Evolutionary conservation across 176 grass and related monocot species (phyloP), one percentile per base, ranked within the genome.

Genomic region (Elymus sibiricus): DNA sequence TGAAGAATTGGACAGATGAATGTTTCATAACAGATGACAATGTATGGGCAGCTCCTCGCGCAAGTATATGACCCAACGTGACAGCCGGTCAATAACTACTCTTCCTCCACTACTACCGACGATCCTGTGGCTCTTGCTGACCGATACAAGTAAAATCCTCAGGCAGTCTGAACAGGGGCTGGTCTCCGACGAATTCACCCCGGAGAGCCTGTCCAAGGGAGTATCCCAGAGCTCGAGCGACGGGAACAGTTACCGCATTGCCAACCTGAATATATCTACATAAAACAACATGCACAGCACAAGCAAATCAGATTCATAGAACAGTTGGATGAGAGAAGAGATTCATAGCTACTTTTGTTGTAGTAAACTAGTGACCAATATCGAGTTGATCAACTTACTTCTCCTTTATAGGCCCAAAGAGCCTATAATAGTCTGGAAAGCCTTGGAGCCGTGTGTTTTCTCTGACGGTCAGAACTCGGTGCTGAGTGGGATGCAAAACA

Each of bases 361-460:
- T 4, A 4, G 42, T 44, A 44, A 10, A 13, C 11, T 1, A 44
- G 42, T 13, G 11, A 3, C 2, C 42, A 13, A 6, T 6, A 21
- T 32, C 16, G 3, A 29, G 17, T 76, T 76, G 22, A 42, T 9
- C 4, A 21, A 84, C 63, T 80, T 87, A 94, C 95, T 87, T 74
- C 44, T 94, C 63, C 31, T 94, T 97, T 34, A 89, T 8, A 3
- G 86, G 80, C 5, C 92, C 89, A 42, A 77, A 58, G 17, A 92
- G 42, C 28, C 58, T 86, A 53, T 92, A 94, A 67, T 85, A 97
- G 51, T 94, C 90, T 2, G 88, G 88, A 38, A 97, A 97, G 0
- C 90, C 92, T 35, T 97, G 86, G 0, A 94, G 39, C 21, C 94
- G 87, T 14, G 92, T 92, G 63, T 97, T 97, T 31, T 97, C 88